Conservation (phyloP, 495 filamentous ascomycete species). For the Hyphodiscus hymeniophilus region DNA sequence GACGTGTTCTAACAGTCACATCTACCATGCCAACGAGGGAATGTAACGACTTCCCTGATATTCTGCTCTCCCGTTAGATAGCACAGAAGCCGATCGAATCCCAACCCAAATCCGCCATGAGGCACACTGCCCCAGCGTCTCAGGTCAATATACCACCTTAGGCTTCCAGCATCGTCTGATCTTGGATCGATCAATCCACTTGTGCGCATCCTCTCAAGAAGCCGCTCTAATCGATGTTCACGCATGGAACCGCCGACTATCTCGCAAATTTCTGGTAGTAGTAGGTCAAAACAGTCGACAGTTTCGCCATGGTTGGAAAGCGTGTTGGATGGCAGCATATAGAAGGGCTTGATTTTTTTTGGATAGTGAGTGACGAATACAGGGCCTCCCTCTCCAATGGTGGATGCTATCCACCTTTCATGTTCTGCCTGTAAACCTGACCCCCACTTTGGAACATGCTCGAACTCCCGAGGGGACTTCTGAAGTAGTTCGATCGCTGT, state of each 20-base stretch:
- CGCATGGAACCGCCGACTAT: constrained; percentile 89
- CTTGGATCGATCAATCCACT: constrained; percentile 39
- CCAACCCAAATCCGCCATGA: constrained; percentile 93
- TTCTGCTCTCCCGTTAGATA: constrained; percentile 81
- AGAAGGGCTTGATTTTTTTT: constrained; percentile 81
- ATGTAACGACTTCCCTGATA: constrained; percentile 79
- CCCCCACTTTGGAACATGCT: constrained; percentile 60
- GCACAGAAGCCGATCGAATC: constrained; percentile 82
- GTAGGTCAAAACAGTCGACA: constrained; percentile 90
- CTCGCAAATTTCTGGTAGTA: constrained; percentile 84
- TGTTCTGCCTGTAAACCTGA: constrained; percentile 81
- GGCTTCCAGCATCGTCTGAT: constrained; percentile 39
- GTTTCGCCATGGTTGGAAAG: constrained; percentile 32
- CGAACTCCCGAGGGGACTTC: constrained; percentile 46
- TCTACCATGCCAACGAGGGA: constrained; percentile 83
- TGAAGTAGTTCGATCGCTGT: constrained; percentile 64
- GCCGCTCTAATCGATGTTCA: constrained; percentile 68
- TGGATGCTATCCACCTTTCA: constrained; percentile 76
- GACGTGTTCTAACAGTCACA: constrained; percentile 65
- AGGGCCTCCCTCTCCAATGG: constrained; percentile 57
- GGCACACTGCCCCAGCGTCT: constrained; percentile 88
- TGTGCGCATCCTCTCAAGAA: constrained; percentile 66
- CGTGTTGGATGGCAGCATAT: constrained; percentile 56
- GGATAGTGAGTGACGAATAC: constrained; percentile 95
- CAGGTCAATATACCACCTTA: constrained; percentile 93